Percentiles rank a stretch among this genome's conserved stretches.
These are phyloP conservation scores for Cyberlindnera euphorbiae DNA, from an alignment of 805 yeast genomes.

Conservation along the genomic window DNA sequence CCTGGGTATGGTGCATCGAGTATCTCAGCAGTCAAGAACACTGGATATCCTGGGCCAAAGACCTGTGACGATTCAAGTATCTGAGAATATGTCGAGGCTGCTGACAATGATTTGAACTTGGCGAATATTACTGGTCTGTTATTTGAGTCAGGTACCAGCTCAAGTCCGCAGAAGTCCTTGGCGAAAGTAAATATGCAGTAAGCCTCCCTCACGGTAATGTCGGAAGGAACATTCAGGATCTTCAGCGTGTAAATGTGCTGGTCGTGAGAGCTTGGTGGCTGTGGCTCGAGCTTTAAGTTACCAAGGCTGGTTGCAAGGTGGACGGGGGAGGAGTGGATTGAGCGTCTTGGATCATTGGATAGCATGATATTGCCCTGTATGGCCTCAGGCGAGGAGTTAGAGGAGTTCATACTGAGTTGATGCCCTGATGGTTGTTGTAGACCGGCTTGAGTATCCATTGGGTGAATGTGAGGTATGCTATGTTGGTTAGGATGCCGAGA, in stretches of 20 bases:
- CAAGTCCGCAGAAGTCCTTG: slow-evolving; percentile 52
- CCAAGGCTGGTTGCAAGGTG: slow-evolving; percentile 17
- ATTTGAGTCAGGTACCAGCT: slow-evolving; percentile 35
- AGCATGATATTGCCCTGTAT: slow-evolving; percentile 13
- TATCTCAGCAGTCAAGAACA: slow-evolving; percentile 36
- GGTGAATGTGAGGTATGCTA: too few relatives aligned
- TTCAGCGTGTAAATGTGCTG: slow-evolving; percentile 29
- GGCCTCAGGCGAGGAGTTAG: slow-evolving; percentile 20
- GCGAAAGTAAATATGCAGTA: slow-evolving; percentile 64
- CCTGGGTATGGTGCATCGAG: slow-evolving; percentile 25
- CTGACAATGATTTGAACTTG: slow-evolving; percentile 37
- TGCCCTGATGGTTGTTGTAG: slow-evolving; percentile 11
- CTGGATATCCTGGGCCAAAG: slow-evolving; percentile 46
- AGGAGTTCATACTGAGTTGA: slow-evolving; percentile 11
- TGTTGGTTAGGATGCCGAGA: too few relatives aligned
- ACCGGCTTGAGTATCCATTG: slow-evolving; percentile 9
- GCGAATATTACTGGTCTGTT: slow-evolving; percentile 38
- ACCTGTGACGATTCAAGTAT: slow-evolving; percentile 37
- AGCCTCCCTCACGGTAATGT: slow-evolving; percentile 63
- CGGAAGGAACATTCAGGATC: slow-evolving; percentile 56
- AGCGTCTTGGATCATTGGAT: slow-evolving; percentile 17
- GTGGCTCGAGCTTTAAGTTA: slow-evolving; percentile 13
- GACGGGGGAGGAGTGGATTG: slow-evolving; percentile 23
- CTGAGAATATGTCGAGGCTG: slow-evolving; percentile 40
- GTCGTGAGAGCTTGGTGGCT: slow-evolving; percentile 3